Percentiles rank a stretch among this genome's conserved stretches.
Evolutionary conservation across 73 alveolate species (phyloP).

Genomic region (Stentor coeruleus): DNA sequence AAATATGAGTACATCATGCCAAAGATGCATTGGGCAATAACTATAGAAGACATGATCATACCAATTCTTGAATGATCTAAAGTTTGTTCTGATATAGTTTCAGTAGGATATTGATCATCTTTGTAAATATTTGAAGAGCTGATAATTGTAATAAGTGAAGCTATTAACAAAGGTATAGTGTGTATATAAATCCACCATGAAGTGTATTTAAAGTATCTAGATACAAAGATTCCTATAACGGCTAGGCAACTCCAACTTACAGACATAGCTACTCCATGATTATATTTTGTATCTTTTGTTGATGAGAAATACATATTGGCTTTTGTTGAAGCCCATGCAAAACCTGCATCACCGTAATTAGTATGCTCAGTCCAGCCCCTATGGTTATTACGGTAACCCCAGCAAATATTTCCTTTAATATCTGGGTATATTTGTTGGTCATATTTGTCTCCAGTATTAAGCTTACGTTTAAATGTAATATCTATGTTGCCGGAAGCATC

Average conservation of each 20-base stretch:
- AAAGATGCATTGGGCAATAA: not conserved
- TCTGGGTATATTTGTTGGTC: not conserved
- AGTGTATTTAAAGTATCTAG: not conserved
- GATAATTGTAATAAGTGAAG: not conserved
- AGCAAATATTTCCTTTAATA: not conserved
- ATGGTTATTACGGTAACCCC: not conserved
- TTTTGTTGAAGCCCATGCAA: not conserved
- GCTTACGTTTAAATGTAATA: not conserved
- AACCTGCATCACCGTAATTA: not conserved
- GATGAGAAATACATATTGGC: not conserved
- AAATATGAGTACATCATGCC: not conserved
- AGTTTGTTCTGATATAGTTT: no score
- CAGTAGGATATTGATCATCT: no score
- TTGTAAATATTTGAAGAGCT: not conserved
- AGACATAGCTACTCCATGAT: not conserved
- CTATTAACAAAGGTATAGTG: not conserved
- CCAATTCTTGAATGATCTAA: slow-evolving; percentile 9
- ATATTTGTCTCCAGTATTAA: not conserved
- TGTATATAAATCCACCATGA: slow-evolving; percentile 19
- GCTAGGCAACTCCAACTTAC: not conserved
- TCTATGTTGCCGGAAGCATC: not conserved
- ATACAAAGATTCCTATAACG: not conserved
- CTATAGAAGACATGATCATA: not conserved
- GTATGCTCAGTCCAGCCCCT: not conserved
- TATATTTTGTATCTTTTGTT: not conserved